phyloP scores from a whole-genome alignment of 495 filamentous ascomycete species.

The Penicillium mononematosum region DNA sequence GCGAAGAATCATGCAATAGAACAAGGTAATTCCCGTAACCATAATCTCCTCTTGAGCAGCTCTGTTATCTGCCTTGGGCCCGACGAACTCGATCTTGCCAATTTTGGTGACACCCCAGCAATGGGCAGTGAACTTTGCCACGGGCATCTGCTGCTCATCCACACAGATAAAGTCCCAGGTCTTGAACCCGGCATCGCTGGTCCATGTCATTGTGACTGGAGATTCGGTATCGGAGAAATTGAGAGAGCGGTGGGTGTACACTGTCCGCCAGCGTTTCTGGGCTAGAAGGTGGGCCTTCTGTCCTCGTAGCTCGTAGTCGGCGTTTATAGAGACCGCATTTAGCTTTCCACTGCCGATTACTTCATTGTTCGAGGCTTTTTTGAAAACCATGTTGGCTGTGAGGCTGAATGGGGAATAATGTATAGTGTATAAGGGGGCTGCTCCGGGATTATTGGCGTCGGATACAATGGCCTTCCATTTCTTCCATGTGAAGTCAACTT shows the following conservation, averaged over 20 bases:
- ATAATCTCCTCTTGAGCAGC: constrained; percentile 36
- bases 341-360: constrained; percentile 28
- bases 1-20: constrained; percentile 30
- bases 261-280: constrained; percentile 30
- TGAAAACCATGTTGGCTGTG: constrained; percentile 14
- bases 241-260: constrained; percentile 33
- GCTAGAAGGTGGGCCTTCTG: constrained; percentile 27
- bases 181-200: constrained; percentile 27
- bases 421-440: constrained; percentile 23
- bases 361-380: constrained; percentile 4
- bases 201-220: constrained; percentile 34
- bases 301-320: constrained; percentile 29
- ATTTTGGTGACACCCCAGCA: constrained; percentile 30
- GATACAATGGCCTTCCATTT: constrained; percentile 25
- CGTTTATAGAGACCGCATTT: constrained; percentile 29
- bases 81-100: constrained; percentile 34
- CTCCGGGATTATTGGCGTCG: constrained; percentile 13
- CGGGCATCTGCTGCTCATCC: constrained; percentile 30
- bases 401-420: constrained; percentile 19
- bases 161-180: constrained; percentile 39
- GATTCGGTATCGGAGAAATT: constrained; percentile 19
- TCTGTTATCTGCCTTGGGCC: constrained; percentile 14
- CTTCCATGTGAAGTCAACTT: constrained; percentile 31
- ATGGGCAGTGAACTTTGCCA: constrained; percentile 29
- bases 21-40: constrained; percentile 31